Percentiles rank a stretch among this genome's conserved stretches.
Conservation (phyloP, 78 protist genomes). For the Dictyostelium firmibasis region DNA sequence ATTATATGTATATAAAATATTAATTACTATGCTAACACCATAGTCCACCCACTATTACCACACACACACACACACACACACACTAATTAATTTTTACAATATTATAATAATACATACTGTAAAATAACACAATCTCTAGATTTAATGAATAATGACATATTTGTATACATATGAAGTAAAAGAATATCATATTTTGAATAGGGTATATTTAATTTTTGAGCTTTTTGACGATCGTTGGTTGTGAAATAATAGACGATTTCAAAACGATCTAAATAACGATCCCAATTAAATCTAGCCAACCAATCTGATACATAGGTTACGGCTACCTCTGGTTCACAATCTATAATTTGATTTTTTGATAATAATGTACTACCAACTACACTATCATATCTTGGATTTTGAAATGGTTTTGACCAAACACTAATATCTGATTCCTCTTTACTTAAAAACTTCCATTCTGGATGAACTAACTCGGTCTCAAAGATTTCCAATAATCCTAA, state of each 20-base stretch:
- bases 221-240: background rate
- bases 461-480: background rate
- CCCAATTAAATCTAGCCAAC: conserved; percentile 24
- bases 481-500: background rate
- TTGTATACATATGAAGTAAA: conserved; percentile 27
- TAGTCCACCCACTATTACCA: too few relatives aligned
- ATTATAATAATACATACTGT: conserved; percentile 10
- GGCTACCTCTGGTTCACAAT: conserved; percentile 6
- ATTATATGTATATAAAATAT: background rate
- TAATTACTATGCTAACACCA: background rate
- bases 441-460: conserved; percentile 10
- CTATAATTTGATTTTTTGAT: background rate
- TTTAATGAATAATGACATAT: background rate
- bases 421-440: conserved; percentile 5
- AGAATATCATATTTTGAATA: conserved; percentile 35
- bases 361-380: background rate
- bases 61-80: too few relatives aligned
- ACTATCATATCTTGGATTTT: background rate
- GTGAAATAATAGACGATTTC: conserved; percentile 7
- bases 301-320: conserved; percentile 9
- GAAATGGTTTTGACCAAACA: conserved; percentile 14
- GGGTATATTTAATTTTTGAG: background rate
- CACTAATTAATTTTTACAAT: too few relatives aligned
- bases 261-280: conserved; percentile 4
- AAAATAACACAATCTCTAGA: conserved; percentile 23